Conservation (phyloP, 2,329 filamentous ascomycete species). For the Penicillium capsulatum region DNA sequence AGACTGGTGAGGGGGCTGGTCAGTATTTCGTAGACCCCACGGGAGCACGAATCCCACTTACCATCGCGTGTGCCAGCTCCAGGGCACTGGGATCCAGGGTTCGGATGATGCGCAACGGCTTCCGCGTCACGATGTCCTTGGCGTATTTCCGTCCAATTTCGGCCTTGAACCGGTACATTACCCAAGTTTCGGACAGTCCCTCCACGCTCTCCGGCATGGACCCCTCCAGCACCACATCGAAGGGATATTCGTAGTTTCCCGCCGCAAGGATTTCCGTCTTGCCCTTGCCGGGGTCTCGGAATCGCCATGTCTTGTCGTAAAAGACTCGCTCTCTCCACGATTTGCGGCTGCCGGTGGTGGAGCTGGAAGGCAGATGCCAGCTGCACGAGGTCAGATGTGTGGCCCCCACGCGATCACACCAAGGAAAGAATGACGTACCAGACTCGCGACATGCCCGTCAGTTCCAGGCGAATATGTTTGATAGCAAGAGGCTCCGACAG, state of each 20-base stretch:
- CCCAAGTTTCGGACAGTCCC: conserved; percentile 77
- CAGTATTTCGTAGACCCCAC: conserved; percentile 7
- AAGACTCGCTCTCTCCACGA: conserved; percentile 49
- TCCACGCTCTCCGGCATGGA: conserved; percentile 78
- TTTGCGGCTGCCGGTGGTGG: conserved; percentile 36
- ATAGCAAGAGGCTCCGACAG: conserved; percentile 64
- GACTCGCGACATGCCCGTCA: conserved; percentile 66
- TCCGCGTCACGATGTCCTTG: conserved; percentile 78
- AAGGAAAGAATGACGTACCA: conserved; percentile 50
- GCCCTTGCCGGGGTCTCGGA: conserved; percentile 52
- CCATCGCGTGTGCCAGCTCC: conserved; percentile 82
- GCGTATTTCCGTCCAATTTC: conserved; percentile 85
- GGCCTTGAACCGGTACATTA: conserved; percentile 88
- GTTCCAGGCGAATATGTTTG: conserved; percentile 67
- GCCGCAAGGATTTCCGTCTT: conserved; percentile 58
- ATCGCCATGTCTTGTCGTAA: conserved; percentile 68
- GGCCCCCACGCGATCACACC: too few relatives aligned
- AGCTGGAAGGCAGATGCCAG: conserved; percentile 37
- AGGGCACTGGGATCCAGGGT: conserved; percentile 71
- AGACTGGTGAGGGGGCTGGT: conserved; percentile 45
- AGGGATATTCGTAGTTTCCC: conserved; percentile 81
- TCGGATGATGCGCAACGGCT: conserved; percentile 71
- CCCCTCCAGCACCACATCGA: conserved; percentile 69
- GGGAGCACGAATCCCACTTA: conserved; percentile 21
- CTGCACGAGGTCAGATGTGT: too few relatives aligned